Base-by-base conservation (phyloP, 139 green algal genomes). In the Chlorella sorokiniana region DNA sequence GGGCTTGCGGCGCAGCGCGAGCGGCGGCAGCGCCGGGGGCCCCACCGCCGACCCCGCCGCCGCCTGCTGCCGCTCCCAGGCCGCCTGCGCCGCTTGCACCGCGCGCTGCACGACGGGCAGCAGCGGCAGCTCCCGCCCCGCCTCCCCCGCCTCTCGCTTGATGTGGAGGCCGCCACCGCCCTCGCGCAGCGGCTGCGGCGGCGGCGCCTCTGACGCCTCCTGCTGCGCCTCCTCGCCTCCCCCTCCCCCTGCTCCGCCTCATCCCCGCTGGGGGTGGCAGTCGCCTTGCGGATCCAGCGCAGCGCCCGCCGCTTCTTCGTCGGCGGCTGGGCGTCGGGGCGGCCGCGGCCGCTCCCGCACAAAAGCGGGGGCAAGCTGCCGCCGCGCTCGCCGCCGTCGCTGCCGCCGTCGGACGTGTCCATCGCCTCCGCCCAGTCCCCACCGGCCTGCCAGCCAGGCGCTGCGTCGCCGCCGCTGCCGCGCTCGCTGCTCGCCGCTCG, bases 281-380 rank as follows among this genome's bases (percentile, higher is more conserved):
- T 69, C 25, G 73, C 38, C 31, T 54, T 52, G 1, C 73, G 51
- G 18, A 79, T 79, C 73, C 73, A 79, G 31, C 73, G 51, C 73
- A 79, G 73, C 73, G 51, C 48, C 37, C 73, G 73, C 33, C 63
- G 59, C 54, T 79, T 68, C 73, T 79, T 79, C 38, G 18, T 16
- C 20, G 38, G 10, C 65, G 71, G 42, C 71, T 23, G 65, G 22
- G 1, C 65, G 18, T 65, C 65, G 65, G 35, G 35, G 27, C 18
- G 40, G n/a, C 68, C 25, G 20, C 41, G 1, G 23, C 68, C 5
- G 25, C 68, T 33, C 20, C 65, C 33, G 56, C 56, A 64, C n/a
- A n/a, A n/a, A n/a, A n/a, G n/a, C n/a, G n/a, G n/a, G n/a, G n/a
- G n/a, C n/a, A n/a, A n/a, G n/a, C n/a, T n/a, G n/a, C n/a, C n/a